phyloP scores from a whole-genome alignment of 2,329 filamentous ascomycete species.

The Diaporthe sp. region DNA sequence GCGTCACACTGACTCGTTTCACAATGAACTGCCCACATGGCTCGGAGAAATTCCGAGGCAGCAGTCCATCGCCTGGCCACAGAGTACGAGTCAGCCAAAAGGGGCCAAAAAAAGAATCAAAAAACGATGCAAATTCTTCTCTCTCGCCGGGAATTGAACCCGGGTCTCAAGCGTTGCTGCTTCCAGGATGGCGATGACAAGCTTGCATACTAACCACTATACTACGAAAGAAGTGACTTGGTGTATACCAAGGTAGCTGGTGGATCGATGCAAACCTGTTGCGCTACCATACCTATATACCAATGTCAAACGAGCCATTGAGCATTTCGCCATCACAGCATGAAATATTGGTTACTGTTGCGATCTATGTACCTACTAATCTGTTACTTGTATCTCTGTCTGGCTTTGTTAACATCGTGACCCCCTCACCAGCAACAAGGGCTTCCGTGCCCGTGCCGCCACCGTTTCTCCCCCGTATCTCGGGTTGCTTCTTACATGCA shows the following conservation, averaged over 20 bases:
- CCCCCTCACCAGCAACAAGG: no score
- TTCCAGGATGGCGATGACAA: slow-evolving; percentile 6
- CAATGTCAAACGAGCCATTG: no score
- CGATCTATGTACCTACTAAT: no score
- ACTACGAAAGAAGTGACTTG: not conserved
- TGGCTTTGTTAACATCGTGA: no score
- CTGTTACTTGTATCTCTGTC: no score
- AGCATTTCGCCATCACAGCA: no score
- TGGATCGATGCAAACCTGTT: not conserved
- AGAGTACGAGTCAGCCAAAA: not conserved
- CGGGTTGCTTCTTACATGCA: no score
- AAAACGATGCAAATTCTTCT: not conserved
- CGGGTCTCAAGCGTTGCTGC: slow-evolving; percentile 14
- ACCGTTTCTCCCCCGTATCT: no score
- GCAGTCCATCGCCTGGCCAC: not conserved
- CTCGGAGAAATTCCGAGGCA: not conserved
- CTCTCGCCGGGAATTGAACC: slow-evolving; percentile 13
- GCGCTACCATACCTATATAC: not conserved
- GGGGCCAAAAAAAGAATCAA: not conserved
- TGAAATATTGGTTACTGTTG: no score
- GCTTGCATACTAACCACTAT: slow-evolving; percentile 14
- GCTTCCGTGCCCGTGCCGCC: no score
- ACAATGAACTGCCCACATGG: not conserved
- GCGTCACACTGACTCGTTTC: not conserved
- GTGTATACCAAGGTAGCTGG: not conserved